These are phyloP conservation scores for Candida morakotiae DNA, from an alignment of 805 yeast genomes.

Conservation along the genomic window DNA sequence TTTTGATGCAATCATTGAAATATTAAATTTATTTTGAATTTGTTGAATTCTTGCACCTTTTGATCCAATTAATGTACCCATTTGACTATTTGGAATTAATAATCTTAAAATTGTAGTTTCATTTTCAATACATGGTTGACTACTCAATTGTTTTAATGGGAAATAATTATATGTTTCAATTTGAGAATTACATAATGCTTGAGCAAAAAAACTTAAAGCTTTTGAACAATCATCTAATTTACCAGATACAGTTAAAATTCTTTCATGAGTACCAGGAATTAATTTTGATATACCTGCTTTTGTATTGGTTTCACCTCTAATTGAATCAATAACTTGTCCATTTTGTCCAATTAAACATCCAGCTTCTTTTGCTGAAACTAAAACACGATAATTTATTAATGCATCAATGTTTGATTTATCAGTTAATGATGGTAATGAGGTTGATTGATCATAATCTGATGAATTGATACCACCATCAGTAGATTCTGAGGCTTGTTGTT, in stretches of 20 bases:
- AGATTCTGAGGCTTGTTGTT: background rate
- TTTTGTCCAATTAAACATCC: constrained; percentile 87
- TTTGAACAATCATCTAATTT: constrained; percentile 62
- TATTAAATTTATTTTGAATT: constrained; percentile 62
- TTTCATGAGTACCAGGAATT: constrained; percentile 74
- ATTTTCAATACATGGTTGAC: constrained; percentile 48
- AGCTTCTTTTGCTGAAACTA: constrained; percentile 81
- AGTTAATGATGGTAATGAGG: constrained; percentile 23
- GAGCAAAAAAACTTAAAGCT: constrained; percentile 68
- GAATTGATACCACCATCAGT: background rate
- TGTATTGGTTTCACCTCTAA: constrained; percentile 71
- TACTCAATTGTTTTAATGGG: constrained; percentile 57
- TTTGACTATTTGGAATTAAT: constrained; percentile 76
- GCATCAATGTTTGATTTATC: constrained; percentile 25
- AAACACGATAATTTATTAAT: constrained; percentile 44
- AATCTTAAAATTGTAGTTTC: constrained; percentile 58
- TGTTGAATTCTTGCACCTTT: constrained; percentile 78
- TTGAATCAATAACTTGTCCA: constrained; percentile 71
- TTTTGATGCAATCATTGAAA: constrained; percentile 84
- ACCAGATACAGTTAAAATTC: constrained; percentile 79
- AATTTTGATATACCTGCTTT: constrained; percentile 85
- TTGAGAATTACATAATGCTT: constrained; percentile 50
- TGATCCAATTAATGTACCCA: constrained; percentile 86
- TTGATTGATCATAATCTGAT: constrained; percentile 9
- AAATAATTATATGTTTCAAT: constrained; percentile 44